Percentiles rank a stretch among this genome's conserved stretches.
Evolutionary conservation across 2,329 filamentous ascomycete species (phyloP).

Genomic region (Paradendryphiella salina): DNA sequence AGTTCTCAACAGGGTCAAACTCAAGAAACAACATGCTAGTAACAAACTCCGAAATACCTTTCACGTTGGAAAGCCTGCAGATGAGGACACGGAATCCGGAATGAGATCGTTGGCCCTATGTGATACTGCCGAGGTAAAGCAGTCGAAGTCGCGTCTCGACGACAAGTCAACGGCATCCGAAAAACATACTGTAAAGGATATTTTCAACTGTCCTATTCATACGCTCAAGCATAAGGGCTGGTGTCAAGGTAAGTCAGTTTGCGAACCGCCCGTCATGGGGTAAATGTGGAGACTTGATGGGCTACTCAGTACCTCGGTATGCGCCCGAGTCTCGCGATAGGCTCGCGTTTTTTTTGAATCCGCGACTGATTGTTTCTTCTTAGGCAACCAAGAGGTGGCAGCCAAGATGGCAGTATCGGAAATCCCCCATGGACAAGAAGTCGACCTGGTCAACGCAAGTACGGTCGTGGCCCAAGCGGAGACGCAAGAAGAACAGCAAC

Average conservation of each 20-base stretch:
- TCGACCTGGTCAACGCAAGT: conserved; percentile 44
- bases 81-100: conserved; percentile 12
- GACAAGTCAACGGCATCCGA: conserved; percentile 22
- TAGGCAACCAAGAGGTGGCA: conserved; percentile 27
- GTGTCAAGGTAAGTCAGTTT: conserved; percentile 15
- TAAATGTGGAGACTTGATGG: no score
- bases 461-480: conserved; percentile 24
- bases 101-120: conserved; percentile 20
- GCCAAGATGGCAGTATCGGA: conserved; percentile 51
- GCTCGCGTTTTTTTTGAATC: no score
- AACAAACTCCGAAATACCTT: conserved; percentile 30
- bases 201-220: conserved; percentile 32
- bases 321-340: background rate
- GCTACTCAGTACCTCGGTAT: no score
- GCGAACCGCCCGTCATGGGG: no score
- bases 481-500: conserved; percentile 16
- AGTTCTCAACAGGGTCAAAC: conserved; percentile 21
- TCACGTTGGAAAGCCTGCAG: conserved; percentile 27
- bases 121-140: conserved; percentile 8
- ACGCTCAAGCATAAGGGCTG: conserved; percentile 29
- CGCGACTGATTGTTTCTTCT: background rate
- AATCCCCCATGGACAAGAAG: conserved; percentile 43
- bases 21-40: conserved; percentile 26
- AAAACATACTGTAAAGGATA: conserved; percentile 29
- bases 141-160: conserved; percentile 26